Base-by-base conservation (phyloP, 495 filamentous ascomycete species). In the Trichoderma orchidacearum region DNA sequence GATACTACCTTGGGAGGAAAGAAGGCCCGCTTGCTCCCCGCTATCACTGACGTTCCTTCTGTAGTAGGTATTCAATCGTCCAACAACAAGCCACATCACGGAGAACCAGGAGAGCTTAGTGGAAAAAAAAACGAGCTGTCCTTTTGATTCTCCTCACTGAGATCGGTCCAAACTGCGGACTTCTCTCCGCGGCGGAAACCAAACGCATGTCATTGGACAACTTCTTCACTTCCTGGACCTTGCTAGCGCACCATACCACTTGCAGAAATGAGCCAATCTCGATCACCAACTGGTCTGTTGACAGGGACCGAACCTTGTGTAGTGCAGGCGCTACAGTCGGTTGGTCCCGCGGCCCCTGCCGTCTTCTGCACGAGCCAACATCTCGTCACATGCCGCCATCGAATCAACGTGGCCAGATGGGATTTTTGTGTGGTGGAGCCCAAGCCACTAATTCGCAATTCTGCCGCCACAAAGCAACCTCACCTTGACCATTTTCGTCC, bases 381-480 rank as follows among this genome's bases (percentile, higher is more conserved):
- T 59, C 60, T 64, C 63, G 64, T 72, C 70, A 72, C 70, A 72
- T 63, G 55, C 45, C 36, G 54, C 55, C 36, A 45, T 63, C 69
- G 60, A 72, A 72, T 72, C 65, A 70, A 55, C 55, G 63, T 52
- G 56, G 38, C 34, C 35, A 63, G 59, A 57, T 59, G 56, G 35
- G 18, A 48, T 65, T 63, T 59, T 57, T 52, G 50, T 38, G 31
- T 31, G 11, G 17, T 6, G 30, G n/a, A 6, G 48, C 27, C 51
- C 51, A 30, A 25, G 35, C 55, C 41, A 48, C 41, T 48, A 48
- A 13, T 23, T 9, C 41, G 41, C 41, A 48, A 48, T 23, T 48
- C 41, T 48, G 21, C 41, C 41, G 41, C 41, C 41, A 48, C 41
- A 48, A 23, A 48, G 41, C 18, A 48, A 23, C 18, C 21, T 27